Base-by-base conservation (phyloP, 2,329 filamentous ascomycete genomes). In the Neofusicoccum sp. region DNA sequence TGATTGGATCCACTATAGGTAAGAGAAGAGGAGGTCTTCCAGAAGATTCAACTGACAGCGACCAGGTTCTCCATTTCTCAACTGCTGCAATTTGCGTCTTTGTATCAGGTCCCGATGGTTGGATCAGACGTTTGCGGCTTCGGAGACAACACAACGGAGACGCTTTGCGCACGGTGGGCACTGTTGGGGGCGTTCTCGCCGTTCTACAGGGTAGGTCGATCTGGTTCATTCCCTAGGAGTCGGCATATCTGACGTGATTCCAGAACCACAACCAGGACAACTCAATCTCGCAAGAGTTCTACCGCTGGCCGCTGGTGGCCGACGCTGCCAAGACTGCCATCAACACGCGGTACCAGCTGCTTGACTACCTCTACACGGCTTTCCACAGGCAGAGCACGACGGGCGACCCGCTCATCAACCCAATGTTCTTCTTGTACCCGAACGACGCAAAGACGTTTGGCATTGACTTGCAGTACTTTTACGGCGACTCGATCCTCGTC, bases 321-420 rank as follows among this genome's bases (percentile, higher is more conserved):
- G 77, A 82, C 7, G 87, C 89, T 0, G 89, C 89, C 0, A 84
- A 83, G 62, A 88, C 85, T 64, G 89, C 87, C 16, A 92, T 93
- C 68, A 83, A 84, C 34, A 87, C 87, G 52, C 84, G 91, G n/a
- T 93, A 93, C 78, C 83, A 85, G 36, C 80, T 93, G n/a, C 80
- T 93, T 11, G 90, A 93, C 70, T 93, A 93, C 77, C 82, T 91
- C 64, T 93, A 94, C 80, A 93, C 90, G 1, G 85, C 87, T 0
- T 80, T 92, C 68, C 80, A 87, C 71, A 76, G 78, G 63, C 85
- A 91, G 72, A 83, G 81, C 34, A 70, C 79, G 16, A 83, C 84
- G 47, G 91, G 91, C 37, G 83, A 82, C 1, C 89, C 91, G 0
- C 79, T 87, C 66, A 78, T 92, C 61, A 87, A 86, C 68, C 90